phyloP scores from a whole-genome alignment of 352 stramenopile genomes.

The Phytophthora fragariaefolia region DNA sequence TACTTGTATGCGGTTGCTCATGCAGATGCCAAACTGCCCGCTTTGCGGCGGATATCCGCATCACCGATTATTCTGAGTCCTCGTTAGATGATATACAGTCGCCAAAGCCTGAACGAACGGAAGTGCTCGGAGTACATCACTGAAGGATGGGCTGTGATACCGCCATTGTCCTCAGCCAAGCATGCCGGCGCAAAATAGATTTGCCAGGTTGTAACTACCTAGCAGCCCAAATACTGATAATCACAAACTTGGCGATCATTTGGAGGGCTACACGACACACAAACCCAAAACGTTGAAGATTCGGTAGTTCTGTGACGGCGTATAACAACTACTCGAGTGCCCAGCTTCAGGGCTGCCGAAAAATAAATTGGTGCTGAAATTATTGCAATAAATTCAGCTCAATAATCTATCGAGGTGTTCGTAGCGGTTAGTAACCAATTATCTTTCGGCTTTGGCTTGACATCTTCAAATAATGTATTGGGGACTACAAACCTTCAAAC shows the following conservation, averaged over 20 bases:
- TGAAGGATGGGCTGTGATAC: background rate
- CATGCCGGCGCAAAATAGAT: conserved; percentile 14
- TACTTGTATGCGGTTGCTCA: conserved; percentile 29
- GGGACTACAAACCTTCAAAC: too few species aligned
- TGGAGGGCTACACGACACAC: too few species aligned
- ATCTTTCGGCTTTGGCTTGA: too few species aligned
- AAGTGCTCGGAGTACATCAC: background rate
- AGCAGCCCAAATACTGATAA: conserved; percentile 10
- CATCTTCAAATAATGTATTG: too few species aligned
- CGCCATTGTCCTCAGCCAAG: background rate
- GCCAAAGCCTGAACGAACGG: conserved; percentile 4
- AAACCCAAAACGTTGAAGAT: too few species aligned
- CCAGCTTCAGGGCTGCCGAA: conserved; percentile 11
- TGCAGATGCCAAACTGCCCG: conserved; percentile 32
- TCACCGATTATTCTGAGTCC: background rate
- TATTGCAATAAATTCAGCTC: too few species aligned
- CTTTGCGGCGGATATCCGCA: conserved; percentile 9
- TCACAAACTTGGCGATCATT: conserved; percentile 21
- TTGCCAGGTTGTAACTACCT: conserved; percentile 17
- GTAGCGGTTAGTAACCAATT: too few species aligned
- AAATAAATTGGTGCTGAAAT: too few species aligned
- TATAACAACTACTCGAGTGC: conserved; percentile 7
- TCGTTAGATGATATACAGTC: background rate
- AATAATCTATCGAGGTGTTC: too few species aligned
- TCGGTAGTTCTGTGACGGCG: too few species aligned